Evolutionary conservation across 768 basidiomycete genomes (phyloP), one percentile per base, ranked within the genome.

Genomic region (Tephrocybe sp.): DNA sequence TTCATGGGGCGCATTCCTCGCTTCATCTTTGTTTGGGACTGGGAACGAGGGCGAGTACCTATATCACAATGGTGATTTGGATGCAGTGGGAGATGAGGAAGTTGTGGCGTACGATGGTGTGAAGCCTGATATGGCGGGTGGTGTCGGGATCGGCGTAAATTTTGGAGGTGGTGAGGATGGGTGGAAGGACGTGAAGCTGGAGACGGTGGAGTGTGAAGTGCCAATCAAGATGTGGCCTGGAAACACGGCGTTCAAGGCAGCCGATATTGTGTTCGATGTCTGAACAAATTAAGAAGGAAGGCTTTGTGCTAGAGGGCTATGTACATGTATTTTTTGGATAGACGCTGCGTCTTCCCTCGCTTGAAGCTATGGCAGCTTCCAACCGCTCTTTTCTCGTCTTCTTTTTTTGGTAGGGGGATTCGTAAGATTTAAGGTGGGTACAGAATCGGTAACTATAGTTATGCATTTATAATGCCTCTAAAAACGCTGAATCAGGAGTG

Each of bases 161-260:
- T 78, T 71, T 66, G 77, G 72, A 4, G 81, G 78, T 0, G 70
- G 68, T n/a, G 81, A 83, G 52, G 76, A 73, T 4, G 84, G 74
- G 1, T 93, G 88, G 90, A 62, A 61, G 48, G 84, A 85, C 52
- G 78, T 89, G 10, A 73, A 67, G 62, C 77, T 87, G 21, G 94
- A 98, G 77, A 90, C 86, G 53, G 93, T 98, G 15, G 96, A 97
- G 67, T 97, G 94, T 61, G 90, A 94, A 66, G 89, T 98, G 37
- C 91, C 92, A 17, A 81, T 98, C 50, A 82, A 68, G 58, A 88
- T 97, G 1, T 94, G 88, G 80, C 86, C 93, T 10, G 91, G 91
- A 38, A 93, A 92, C 69, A 95, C 91, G 3, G 88, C 85, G 38
- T 93, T 90, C 69, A 86, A 82, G 67, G 82, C 90, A 3, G 73